phyloP scores from a whole-genome alignment of 2,329 filamentous ascomycete species.

The Dothideomycetidae sp. region DNA sequence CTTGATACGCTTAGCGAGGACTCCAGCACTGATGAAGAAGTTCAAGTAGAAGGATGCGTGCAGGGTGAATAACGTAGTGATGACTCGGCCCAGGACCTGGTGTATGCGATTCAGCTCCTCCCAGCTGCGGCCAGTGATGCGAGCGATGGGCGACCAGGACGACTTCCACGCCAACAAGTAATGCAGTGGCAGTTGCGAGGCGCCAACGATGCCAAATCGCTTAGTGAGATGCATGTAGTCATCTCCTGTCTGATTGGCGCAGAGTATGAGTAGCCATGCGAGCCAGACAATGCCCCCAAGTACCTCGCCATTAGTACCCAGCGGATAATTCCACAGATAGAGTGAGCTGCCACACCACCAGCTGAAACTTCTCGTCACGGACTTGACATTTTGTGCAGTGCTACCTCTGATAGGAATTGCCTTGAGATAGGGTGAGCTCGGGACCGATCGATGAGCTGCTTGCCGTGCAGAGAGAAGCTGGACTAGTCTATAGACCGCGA shows the following conservation, averaged over 20 bases:
- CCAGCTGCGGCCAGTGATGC: conserved; percentile 40
- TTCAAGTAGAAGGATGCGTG: conserved; percentile 43
- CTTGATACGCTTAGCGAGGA: conserved; percentile 40
- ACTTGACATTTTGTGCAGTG: conserved; percentile 17
- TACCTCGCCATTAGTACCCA: conserved; percentile 39
- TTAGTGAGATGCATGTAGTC: conserved; percentile 52
- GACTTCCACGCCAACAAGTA: conserved; percentile 42
- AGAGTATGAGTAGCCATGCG: conserved; percentile 38
- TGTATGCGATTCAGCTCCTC: conserved; percentile 43
- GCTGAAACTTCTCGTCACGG: conserved; percentile 17
- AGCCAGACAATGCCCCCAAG: conserved; percentile 35
- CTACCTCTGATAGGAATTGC: conserved; percentile 15
- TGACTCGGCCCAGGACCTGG: conserved; percentile 42
- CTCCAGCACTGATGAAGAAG: conserved; percentile 39
- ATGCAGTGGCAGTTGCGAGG: conserved; percentile 46
- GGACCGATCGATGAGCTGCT: conserved; percentile 17
- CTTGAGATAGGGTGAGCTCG: conserved; percentile 30
- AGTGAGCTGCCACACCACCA: conserved; percentile 22
- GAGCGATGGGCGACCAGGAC: conserved; percentile 36
- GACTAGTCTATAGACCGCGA: conserved; percentile 27
- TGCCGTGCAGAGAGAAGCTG: conserved; percentile 14
- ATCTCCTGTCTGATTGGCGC: conserved; percentile 39
- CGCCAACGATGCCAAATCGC: conserved; percentile 43
- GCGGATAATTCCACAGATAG: conserved; percentile 21
- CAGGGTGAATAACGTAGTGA: conserved; percentile 35